Evolutionary conservation across 495 filamentous ascomycete species (phyloP), one percentile per base, ranked within the genome.

Genomic region (Xylaria palmicola): DNA sequence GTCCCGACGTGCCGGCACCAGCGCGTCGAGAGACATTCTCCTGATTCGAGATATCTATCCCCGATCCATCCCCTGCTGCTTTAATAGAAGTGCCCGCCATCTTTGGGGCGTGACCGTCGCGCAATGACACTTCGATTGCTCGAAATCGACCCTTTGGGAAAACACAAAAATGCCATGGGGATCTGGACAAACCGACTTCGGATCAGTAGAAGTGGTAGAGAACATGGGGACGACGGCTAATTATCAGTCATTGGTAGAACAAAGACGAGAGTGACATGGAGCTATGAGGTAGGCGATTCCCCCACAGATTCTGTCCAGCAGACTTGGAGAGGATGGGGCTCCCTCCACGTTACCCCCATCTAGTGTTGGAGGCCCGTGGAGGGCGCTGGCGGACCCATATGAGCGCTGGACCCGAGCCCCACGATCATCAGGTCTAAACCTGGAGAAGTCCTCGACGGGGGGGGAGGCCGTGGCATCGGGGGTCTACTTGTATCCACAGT

Each of bases 21-120:
- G 67, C 60, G 0, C 67, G 63, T 8, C 40, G 55, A 10, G 71
- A 65, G 22, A 66, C 60, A 39, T 72, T 69, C 17, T 75, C 72
- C 41, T 67, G 65, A 34, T 59, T 43, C 2, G 66, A 60, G 44
- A 63, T 65, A 26, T 75, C 72, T 58, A 62, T 61, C 30, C 55
- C 59, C n/a, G 15, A 22, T 19, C 24, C 59, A 20, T 55, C 29
- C 9, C 17, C 49, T 4, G 39, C 7, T 48, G 40, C 48, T 53
- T 41, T 60, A 3, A 9, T 45, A 13, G 39, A 29, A 36, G 22
- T 44, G 29, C n/a, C 39, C 17, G 58, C 29, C 58, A 60, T 60
- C 43, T 32, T 53, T 6, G 27, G 19, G 30, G 9, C 13, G 19
- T 22, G 17, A 34, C 12, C 17, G 20, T 40, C 36, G 37, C 15